Percentiles rank a stretch among this genome's conserved stretches.
Conservation (phyloP, 371 early-diverging fungal species). For the Mucor irregularis region DNA sequence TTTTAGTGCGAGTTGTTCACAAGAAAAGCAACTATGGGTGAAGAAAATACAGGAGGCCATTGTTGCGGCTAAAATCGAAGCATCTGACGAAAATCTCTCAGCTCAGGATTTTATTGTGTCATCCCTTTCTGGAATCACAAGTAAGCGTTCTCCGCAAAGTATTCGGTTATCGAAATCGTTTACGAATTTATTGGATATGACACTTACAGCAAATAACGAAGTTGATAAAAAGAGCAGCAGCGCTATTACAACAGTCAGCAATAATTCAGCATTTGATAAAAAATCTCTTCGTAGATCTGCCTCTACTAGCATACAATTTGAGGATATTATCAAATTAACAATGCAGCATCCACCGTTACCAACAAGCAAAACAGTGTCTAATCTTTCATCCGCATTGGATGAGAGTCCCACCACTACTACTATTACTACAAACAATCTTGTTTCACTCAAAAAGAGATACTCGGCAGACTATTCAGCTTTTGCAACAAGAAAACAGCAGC, state of each 20-base stretch:
- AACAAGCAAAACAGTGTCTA: too few species aligned
- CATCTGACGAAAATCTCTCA: slow-evolving; percentile 5
- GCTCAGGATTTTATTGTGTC: slow-evolving; percentile 30
- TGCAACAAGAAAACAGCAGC: neutral
- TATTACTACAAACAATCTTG: neutral
- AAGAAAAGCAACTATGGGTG: slow-evolving; percentile 47
- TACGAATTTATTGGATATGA: slow-evolving; percentile 23
- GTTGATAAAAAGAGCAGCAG: neutral
- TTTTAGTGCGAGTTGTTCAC: slow-evolving; percentile 45
- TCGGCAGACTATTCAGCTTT: slow-evolving; percentile 31
- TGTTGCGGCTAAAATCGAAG: slow-evolving; percentile 14
- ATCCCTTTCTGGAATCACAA: slow-evolving; percentile 30
- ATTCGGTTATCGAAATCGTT: slow-evolving; percentile 31
- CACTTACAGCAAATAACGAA: neutral
- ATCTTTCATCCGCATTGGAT: too few species aligned
- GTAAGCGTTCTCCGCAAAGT: slow-evolving; percentile 16
- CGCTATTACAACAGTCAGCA: neutral
- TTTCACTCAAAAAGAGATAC: slow-evolving; percentile 28
- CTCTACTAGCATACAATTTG: slow-evolving; percentile 14
- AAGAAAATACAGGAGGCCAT: slow-evolving; percentile 38
- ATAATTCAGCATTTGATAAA: neutral
- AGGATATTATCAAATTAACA: slow-evolving; percentile 4
- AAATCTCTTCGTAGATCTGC: slow-evolving; percentile 9
- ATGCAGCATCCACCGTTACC: neutral
- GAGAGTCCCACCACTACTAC: too few species aligned